A percentile compares a stretch with the other conserved stretches of the same genome.
Evolutionary conservation across 306 rosid genomes (phyloP).

Genomic region (Astragalus glycyphyllos): DNA sequence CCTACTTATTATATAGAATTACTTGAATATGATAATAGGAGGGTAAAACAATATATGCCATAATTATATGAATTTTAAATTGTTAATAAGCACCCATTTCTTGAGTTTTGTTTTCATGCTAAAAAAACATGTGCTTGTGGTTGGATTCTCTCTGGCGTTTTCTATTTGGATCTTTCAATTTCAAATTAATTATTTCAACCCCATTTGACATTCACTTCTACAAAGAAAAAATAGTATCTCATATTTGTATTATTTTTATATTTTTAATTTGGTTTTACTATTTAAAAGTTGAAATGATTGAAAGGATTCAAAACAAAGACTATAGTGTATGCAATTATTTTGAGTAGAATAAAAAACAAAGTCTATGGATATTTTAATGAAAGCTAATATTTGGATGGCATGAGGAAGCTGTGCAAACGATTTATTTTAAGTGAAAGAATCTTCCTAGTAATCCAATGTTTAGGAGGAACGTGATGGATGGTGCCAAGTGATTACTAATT

Average conservation of each 20-base stretch:
- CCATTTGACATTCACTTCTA: background rate
- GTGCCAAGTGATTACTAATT: conserved; percentile 4
- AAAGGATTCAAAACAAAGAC: background rate
- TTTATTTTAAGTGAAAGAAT: conserved; percentile 38
- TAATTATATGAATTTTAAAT: background rate
- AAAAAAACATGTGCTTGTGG: conserved; percentile 19
- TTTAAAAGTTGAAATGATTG: conserved; percentile 8
- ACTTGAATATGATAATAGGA: background rate
- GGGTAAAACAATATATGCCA: background rate
- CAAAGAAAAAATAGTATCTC: background rate
- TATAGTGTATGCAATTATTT: conserved; percentile 13
- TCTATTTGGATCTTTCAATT: background rate
- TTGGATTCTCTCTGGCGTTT: background rate
- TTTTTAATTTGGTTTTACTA: conserved; percentile 1
- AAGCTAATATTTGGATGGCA: conserved; percentile 13
- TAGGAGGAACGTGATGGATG: conserved; percentile 7
- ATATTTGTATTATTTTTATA: conserved; percentile 28
- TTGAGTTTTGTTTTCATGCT: conserved; percentile 6
- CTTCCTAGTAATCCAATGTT: conserved; percentile 33
- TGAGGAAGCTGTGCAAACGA: background rate
- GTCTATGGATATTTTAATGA: conserved; percentile 12
- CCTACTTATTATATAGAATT: too few relatives aligned
- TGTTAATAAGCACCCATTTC: background rate
- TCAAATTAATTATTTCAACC: conserved; percentile 25
- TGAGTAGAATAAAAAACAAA: background rate